Conservation (phyloP, 1,284 basidiomycete species). For the Ustilago bromivora region DNA sequence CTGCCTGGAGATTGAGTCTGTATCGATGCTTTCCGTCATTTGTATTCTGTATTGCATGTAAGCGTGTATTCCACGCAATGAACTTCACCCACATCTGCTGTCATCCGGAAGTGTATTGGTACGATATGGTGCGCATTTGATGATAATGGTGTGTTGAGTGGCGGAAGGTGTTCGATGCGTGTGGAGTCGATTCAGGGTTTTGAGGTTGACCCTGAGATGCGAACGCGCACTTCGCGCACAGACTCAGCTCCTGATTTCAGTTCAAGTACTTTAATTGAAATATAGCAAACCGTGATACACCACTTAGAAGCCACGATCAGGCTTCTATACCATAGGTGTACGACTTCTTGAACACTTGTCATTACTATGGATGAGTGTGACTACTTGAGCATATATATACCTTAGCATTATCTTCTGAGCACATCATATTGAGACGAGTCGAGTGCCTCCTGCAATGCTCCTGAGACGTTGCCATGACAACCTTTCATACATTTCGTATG, state of each 20-base stretch:
- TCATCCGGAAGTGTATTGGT: neutral
- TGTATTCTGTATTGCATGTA: constrained; percentile 2
- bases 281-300: too few relatives aligned
- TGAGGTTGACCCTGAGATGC: constrained; percentile 16
- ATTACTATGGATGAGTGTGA: too few relatives aligned
- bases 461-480: too few relatives aligned
- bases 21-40: neutral
- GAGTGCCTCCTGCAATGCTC: too few relatives aligned
- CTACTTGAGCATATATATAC: too few relatives aligned
- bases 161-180: neutral
- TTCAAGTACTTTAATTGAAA: neutral
- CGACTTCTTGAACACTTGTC: too few relatives aligned
- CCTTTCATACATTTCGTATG: too few relatives aligned
- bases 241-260: constrained; percentile 4
- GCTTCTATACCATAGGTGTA: too few relatives aligned
- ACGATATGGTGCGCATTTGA: too few relatives aligned
- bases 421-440: too few relatives aligned
- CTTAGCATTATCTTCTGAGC: too few relatives aligned
- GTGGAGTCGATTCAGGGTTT: neutral
- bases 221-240: constrained; percentile 23
- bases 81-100: neutral
- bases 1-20: constrained; percentile 27
- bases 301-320: too few relatives aligned
- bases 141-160: neutral
- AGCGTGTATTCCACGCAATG: constrained; percentile 6